A percentile compares a stretch with the other conserved stretches of the same genome.
These are phyloP conservation scores for Colletotrichum spaethianum DNA, from an alignment of 2,329 filamentous ascomycete genomes.

Conservation along the genomic window DNA sequence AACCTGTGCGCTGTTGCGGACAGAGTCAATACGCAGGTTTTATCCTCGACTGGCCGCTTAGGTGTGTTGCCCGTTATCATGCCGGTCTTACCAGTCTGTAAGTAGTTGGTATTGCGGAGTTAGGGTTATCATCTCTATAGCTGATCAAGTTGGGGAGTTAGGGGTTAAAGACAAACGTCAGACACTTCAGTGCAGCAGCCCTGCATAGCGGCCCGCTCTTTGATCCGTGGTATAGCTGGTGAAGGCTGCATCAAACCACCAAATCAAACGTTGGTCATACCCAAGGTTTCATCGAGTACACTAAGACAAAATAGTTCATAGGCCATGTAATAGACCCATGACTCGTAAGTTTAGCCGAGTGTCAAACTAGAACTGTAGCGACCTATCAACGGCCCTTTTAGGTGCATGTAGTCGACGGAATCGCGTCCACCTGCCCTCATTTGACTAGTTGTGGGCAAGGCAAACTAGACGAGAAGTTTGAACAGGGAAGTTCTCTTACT, in stretches of 20 bases:
- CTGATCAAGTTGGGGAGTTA: background rate
- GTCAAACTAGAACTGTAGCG: constrained; percentile 1
- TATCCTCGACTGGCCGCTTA: background rate
- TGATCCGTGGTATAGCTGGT: background rate
- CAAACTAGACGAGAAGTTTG: background rate
- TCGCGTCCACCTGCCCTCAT: background rate
- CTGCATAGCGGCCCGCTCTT: constrained; percentile 12
- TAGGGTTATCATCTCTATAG: background rate
- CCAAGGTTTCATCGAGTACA: background rate
- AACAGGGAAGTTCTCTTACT: background rate
- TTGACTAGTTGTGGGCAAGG: background rate
- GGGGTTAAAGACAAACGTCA: background rate
- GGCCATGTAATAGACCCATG: constrained; percentile 3
- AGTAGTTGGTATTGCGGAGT: background rate
- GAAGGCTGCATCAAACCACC: constrained; percentile 12
- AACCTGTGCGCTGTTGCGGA: background rate
- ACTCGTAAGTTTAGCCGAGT: constrained; percentile 21
- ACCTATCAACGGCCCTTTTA: constrained; percentile 10
- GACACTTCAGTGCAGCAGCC: constrained; percentile 6
- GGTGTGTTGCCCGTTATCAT: background rate
- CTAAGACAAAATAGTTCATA: background rate
- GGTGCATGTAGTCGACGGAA: background rate
- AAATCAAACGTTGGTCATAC: constrained; percentile 13
- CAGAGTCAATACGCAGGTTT: background rate
- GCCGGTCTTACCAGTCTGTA: background rate